phyloP scores from a whole-genome alignment of 495 filamentous ascomycete species.

The Cladorrhinum samala region DNA sequence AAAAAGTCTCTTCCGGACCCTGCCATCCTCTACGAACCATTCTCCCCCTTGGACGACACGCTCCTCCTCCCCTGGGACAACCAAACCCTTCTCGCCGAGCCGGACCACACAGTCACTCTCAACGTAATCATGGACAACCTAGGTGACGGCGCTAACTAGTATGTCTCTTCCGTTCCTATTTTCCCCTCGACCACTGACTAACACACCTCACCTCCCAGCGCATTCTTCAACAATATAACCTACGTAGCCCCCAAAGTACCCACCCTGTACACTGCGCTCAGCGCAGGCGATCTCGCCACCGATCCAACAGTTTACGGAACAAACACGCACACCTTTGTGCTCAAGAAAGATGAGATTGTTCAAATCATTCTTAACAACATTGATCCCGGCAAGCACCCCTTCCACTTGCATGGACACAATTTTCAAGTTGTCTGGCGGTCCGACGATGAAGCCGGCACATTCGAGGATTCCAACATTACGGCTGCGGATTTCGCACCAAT shows the following conservation, averaged over 20 bases:
- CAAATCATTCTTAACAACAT: slow-evolving; percentile 79
- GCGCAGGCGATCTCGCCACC: slow-evolving; percentile 54
- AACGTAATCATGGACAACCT: slow-evolving; percentile 67
- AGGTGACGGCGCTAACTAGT: slow-evolving; percentile 63
- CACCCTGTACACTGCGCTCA: slow-evolving; percentile 68
- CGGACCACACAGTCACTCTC: slow-evolving; percentile 56
- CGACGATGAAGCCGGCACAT: slow-evolving; percentile 37
- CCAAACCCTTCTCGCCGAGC: slow-evolving; percentile 46
- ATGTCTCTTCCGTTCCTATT: neutral
- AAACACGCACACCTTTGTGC: slow-evolving; percentile 62
- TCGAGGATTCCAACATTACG: slow-evolving; percentile 36
- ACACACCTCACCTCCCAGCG: slow-evolving; percentile 43
- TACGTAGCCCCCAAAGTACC: slow-evolving; percentile 73
- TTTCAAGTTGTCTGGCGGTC: slow-evolving; percentile 60
- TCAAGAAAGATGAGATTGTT: slow-evolving; percentile 61
- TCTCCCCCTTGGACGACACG: slow-evolving; percentile 69
- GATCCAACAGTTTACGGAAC: slow-evolving; percentile 66
- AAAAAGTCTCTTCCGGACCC: slow-evolving; percentile 52
- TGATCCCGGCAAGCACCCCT: slow-evolving; percentile 69
- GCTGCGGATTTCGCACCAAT: slow-evolving; percentile 33
- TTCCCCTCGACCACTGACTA: neutral
- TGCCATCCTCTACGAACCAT: slow-evolving; percentile 25
- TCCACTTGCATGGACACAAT: slow-evolving; percentile 81
- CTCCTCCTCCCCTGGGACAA: slow-evolving; percentile 61
- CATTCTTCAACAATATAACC: slow-evolving; percentile 75